Evolutionary conservation across 2,329 filamentous ascomycete species (phyloP).

Genomic region (Diplodia seriata): DNA sequence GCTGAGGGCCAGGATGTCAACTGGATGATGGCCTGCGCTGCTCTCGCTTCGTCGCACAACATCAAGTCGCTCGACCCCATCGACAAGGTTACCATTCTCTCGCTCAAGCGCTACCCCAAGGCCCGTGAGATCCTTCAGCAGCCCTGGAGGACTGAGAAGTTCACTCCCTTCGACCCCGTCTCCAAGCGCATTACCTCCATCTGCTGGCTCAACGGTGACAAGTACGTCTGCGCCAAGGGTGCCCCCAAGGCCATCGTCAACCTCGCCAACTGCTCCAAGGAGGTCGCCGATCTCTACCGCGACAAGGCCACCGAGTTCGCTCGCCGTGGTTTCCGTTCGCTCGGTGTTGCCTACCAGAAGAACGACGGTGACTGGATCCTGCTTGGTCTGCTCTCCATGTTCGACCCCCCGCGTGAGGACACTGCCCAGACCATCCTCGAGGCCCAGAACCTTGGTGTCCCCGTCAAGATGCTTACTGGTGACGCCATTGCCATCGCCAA

Average conservation of each 20-base stretch:
- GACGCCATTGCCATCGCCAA: slow-evolving; percentile 81
- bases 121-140: slow-evolving; percentile 76
- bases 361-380: slow-evolving; percentile 76
- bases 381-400: slow-evolving; percentile 79
- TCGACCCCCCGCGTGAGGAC: slow-evolving; percentile 79
- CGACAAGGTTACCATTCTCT: slow-evolving; percentile 79
- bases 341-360: slow-evolving; percentile 80
- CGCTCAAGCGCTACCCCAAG: slow-evolving; percentile 77
- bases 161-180: slow-evolving; percentile 79
- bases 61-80: slow-evolving; percentile 80
- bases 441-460: slow-evolving; percentile 76
- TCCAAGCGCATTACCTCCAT: slow-evolving; percentile 79
- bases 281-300: slow-evolving; percentile 71
- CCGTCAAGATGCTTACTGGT: slow-evolving; percentile 83
- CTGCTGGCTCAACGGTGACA: slow-evolving; percentile 72
- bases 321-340: slow-evolving; percentile 79
- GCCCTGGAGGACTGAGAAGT: slow-evolving; percentile 79
- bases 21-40: slow-evolving; percentile 85
- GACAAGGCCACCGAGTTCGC: slow-evolving; percentile 78
- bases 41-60: slow-evolving; percentile 79
- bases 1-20: slow-evolving; percentile 79
- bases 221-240: slow-evolving; percentile 77
- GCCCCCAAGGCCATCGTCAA: slow-evolving; percentile 77
- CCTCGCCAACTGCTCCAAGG: slow-evolving; percentile 70
- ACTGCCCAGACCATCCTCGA: slow-evolving; percentile 80